phyloP scores from a whole-genome alignment of 345 rosid species.

The Sonneratia alba region DNA sequence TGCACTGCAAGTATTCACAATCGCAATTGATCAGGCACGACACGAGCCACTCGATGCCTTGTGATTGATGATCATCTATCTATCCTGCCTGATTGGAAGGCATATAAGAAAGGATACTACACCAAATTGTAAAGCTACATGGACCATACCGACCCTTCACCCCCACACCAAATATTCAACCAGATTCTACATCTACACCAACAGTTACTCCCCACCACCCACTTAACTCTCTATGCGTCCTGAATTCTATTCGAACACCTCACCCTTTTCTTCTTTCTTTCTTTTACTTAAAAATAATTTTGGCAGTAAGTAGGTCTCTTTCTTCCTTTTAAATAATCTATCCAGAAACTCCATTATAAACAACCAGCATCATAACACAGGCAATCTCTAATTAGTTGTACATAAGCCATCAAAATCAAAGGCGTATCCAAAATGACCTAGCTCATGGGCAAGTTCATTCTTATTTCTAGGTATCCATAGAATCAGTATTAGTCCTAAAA shows the following conservation, averaged over 20 bases:
- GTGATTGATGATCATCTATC: not conserved
- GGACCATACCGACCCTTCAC: not conserved
- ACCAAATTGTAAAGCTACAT: no score
- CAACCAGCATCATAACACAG: no score
- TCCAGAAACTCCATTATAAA: not conserved
- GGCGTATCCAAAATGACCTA: no score
- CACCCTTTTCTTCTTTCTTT: no score
- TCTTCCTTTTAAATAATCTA: not conserved
- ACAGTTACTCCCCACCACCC: no score
- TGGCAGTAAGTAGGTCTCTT: no score
- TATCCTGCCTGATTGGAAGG: not conserved
- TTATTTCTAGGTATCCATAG: no score
- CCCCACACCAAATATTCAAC: not conserved
- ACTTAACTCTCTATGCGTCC: not conserved
- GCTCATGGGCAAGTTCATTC: no score
- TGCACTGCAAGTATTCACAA: not conserved
- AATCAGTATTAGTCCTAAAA: not conserved
- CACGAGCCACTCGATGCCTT: not conserved
- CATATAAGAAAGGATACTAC: not conserved
- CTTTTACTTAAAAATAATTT: no score
- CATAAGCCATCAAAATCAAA: no score
- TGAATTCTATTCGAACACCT: not conserved
- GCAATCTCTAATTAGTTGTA: no score
- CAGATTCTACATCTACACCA: not conserved
- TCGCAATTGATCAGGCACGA: not conserved